Base-by-base conservation (phyloP, 495 filamentous ascomycete species). In the Trichoderma reesei region DNA sequence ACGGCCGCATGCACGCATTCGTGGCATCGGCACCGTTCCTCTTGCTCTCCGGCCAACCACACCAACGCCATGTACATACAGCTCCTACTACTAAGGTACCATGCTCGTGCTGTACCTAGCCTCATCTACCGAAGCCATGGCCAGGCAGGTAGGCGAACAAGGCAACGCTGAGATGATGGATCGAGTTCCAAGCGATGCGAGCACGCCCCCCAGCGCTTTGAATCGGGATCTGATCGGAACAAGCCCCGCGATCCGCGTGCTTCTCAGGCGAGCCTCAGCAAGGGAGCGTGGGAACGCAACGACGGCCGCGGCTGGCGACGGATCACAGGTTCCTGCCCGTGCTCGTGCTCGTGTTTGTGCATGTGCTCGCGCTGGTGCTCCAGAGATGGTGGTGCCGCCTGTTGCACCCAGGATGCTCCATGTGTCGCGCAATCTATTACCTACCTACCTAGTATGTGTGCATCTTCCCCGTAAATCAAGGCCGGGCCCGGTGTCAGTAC, bases 211-310 rank as follows among this genome's bases (percentile, higher is more conserved):
- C 37, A 56, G 51, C 51, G 51, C 51, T 56, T 56, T 56, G 51
- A 56, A 56, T 56, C 51, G 51, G 51, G 51, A 56, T 56, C 51
- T 56, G 34, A 56, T 56, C 51, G 51, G 51, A 56, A 56, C 51
- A 31, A 34, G 20, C 51, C 51, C 51, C 51, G 51, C 51, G 51
- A 56, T 56, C 51, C 51, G 51, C 51, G 11, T 34, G 51, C 51
- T 56, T 56, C 11, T 31, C 51, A 56, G 31, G 20, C 51, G 51
- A 56, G 51, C 51, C 31, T 56, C 31, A 56, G 51, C 31, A 56
- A 34, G 51, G 51, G 31, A 34, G 31, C 20, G 37, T 39, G 37
- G 16, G n/a, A 46, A 46, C 11, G 42, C 42, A 46, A 13, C 11
- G 3, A 46, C 11, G 13, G 6, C 51, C 5, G 51, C 51, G 51